These are phyloP conservation scores for Chrysoporthe puriensis DNA, from an alignment of 2,329 filamentous ascomycete species.

Conservation along the genomic window DNA sequence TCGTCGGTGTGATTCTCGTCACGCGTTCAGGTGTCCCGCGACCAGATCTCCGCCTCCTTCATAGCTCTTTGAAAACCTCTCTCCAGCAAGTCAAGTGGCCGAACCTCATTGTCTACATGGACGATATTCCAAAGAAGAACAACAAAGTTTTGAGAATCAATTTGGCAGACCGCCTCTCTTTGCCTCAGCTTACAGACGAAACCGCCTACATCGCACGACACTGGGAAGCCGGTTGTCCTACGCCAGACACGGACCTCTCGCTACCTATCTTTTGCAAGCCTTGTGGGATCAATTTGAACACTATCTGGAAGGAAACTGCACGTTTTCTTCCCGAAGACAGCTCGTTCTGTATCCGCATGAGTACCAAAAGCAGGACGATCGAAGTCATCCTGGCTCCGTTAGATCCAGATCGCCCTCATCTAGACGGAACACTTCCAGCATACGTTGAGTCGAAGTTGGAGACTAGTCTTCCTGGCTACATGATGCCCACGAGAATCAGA, in stretches of 20 bases:
- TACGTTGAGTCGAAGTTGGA: conserved; percentile 29
- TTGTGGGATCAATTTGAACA: conserved; percentile 40
- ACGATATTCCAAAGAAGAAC: conserved; percentile 57
- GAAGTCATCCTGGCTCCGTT: conserved; percentile 16
- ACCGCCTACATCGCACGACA: conserved; percentile 50
- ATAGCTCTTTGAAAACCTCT: conserved; percentile 49
- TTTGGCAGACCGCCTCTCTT: conserved; percentile 50
- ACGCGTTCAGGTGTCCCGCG: conserved; percentile 13
- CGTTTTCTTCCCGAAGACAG: conserved; percentile 12
- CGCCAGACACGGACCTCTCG: conserved; percentile 50
- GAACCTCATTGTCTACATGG: conserved; percentile 56
- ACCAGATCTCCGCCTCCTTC: conserved; percentile 50
- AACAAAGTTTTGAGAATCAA: conserved; percentile 62
- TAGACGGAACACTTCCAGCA: conserved; percentile 13
- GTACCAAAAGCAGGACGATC: conserved; percentile 28
- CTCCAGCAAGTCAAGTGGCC: conserved; percentile 60
- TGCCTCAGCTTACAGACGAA: conserved; percentile 50
- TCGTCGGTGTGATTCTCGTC: conserved; percentile 25
- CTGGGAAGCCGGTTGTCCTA: conserved; percentile 53
- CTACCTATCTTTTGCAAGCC: conserved; percentile 42
- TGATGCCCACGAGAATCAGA: conserved; percentile 45
- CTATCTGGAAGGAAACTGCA: conserved; percentile 31
- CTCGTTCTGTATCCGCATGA: conserved; percentile 32
- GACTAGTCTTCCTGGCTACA: conserved; percentile 36
- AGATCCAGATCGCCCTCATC: background rate